These are phyloP conservation scores for Solidago caesia DNA, from an alignment of 129 eudicot genomes.

Conservation along the genomic window DNA sequence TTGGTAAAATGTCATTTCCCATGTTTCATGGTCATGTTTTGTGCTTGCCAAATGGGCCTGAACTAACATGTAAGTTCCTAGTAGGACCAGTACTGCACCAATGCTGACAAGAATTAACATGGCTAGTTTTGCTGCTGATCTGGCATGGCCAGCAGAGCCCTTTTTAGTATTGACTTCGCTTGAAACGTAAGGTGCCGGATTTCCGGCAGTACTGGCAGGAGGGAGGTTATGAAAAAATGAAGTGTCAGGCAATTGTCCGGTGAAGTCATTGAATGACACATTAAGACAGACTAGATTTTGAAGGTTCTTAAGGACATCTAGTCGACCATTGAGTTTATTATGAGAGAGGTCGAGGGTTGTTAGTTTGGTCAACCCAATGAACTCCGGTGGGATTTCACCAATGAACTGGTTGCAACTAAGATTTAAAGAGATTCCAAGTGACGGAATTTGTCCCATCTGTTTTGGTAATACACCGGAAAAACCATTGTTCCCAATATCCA, in stretches of 20 bases:
- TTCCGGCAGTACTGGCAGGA: slow-evolving; percentile 55
- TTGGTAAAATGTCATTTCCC: slow-evolving; percentile 89
- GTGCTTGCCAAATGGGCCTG: slow-evolving; percentile 39
- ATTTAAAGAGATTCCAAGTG: slow-evolving; percentile 87
- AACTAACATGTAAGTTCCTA: slow-evolving; percentile 59
- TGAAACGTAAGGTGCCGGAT: slow-evolving; percentile 45
- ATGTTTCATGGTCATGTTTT: slow-evolving; percentile 35
- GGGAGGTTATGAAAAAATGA: slow-evolving; percentile 77
- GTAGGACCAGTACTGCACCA: slow-evolving; percentile 64
- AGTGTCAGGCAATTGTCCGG: slow-evolving; percentile 78
- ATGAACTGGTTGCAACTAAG: slow-evolving; percentile 76
- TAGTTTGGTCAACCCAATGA: slow-evolving; percentile 61
- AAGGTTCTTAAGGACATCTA: slow-evolving; percentile 54
- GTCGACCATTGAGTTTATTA: slow-evolving; percentile 62
- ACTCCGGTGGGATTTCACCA: slow-evolving; percentile 72
- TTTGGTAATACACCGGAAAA: slow-evolving; percentile 75
- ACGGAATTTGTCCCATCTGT: slow-evolving; percentile 74
- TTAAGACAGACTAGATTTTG: slow-evolving; percentile 85
- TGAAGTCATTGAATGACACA: slow-evolving; percentile 75
- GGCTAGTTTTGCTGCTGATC: slow-evolving; percentile 53
- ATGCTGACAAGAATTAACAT: slow-evolving; percentile 83
- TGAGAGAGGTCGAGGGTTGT: slow-evolving; percentile 79
- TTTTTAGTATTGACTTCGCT: slow-evolving; percentile 37
- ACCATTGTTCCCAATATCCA: slow-evolving; percentile 83
- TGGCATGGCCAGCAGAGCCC: slow-evolving; percentile 38